Percentiles rank a stretch among this genome's conserved stretches.
phyloP scores from a whole-genome alignment of 2,329 filamentous ascomycete species.

The Calycina herbarum region DNA sequence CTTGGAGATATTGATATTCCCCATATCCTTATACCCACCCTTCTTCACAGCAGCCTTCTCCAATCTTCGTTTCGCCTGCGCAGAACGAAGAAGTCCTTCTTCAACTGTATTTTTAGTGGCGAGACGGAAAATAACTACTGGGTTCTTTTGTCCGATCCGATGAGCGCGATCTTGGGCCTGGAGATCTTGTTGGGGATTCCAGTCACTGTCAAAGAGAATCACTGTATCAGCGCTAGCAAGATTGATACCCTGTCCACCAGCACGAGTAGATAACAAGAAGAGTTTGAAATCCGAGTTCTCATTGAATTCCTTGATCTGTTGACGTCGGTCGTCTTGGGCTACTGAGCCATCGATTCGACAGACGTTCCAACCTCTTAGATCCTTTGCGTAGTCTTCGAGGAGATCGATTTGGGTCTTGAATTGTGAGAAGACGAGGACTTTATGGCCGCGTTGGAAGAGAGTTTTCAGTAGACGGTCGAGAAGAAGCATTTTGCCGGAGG shows the following conservation, averaged over 20 bases:
- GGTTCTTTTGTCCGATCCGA: constrained; percentile 87
- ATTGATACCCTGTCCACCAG: constrained; percentile 94
- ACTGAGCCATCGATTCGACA: constrained; percentile 93
- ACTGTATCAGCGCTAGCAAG: constrained; percentile 89
- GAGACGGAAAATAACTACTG: constrained; percentile 90
- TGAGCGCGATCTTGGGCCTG: constrained; percentile 96
- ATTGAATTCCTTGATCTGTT: constrained; percentile 75
- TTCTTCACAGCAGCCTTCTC: constrained; percentile 97
- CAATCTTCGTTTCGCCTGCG: constrained; percentile 85
- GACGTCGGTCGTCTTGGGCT: constrained; percentile 67
- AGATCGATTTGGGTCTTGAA: constrained; percentile 95
- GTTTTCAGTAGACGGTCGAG: constrained; percentile 80
- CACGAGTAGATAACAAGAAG: constrained; percentile 86
- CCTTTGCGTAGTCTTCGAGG: constrained; percentile 77
- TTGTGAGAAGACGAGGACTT: constrained; percentile 94
- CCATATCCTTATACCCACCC: constrained; percentile 73
- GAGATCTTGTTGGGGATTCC: constrained; percentile 96
- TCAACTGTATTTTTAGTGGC: constrained; percentile 93
- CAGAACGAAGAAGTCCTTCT: constrained; percentile 79
- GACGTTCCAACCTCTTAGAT: constrained; percentile 75
- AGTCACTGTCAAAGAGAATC: constrained; percentile 85
- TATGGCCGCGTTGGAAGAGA: constrained; percentile 75
- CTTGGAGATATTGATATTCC: constrained; percentile 53
- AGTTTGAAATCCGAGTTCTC: constrained; percentile 64
- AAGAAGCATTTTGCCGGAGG: constrained; percentile 93